These are phyloP conservation scores for Cardamine occulta DNA, from an alignment of 345 rosid species.

Conservation along the genomic window DNA sequence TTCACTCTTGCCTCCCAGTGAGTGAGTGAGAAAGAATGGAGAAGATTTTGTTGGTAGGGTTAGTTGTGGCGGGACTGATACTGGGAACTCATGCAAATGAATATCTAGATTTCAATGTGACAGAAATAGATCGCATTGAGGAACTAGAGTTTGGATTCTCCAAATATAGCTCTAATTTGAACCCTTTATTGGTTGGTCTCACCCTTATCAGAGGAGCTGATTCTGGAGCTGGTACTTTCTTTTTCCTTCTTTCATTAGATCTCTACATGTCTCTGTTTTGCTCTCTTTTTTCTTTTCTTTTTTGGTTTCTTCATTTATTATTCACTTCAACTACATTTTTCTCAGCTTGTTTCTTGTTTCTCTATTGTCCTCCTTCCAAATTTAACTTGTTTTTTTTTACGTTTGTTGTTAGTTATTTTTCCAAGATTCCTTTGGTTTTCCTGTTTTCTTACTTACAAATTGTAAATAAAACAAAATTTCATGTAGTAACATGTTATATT, in stretches of 20 bases:
- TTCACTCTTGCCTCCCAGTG: conserved; percentile 32
- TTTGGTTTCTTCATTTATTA: conserved; percentile 25
- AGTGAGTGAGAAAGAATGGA: conserved; percentile 37
- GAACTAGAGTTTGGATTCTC: conserved; percentile 54
- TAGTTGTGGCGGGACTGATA: conserved; percentile 38
- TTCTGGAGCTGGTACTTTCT: conserved; percentile 79
- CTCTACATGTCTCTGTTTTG: conserved; percentile 1
- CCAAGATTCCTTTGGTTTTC: conserved; percentile 2
- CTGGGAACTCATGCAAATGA: conserved; percentile 50
- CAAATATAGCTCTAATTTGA: conserved; percentile 39
- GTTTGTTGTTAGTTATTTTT: conserved; percentile 8
- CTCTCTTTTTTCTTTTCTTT: neutral
- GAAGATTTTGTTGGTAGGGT: conserved; percentile 51
- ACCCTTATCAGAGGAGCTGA: conserved; percentile 76
- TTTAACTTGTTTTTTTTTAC: conserved; percentile 28
- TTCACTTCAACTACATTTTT: conserved; percentile 33
- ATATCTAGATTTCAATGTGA: conserved; percentile 59
- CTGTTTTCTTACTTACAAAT: conserved; percentile 7
- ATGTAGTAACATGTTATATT: conserved; percentile 1
- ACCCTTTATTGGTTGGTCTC: conserved; percentile 79
- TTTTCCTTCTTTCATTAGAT: conserved; percentile 26
- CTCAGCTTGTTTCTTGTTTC: conserved; percentile 1
- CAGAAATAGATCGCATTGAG: conserved; percentile 58
- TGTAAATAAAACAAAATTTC: neutral
- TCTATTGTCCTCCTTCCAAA: conserved; percentile 28